phyloP scores from a whole-genome alignment of 352 stramenopile genomes.

The Phytophthora tentaculata region DNA sequence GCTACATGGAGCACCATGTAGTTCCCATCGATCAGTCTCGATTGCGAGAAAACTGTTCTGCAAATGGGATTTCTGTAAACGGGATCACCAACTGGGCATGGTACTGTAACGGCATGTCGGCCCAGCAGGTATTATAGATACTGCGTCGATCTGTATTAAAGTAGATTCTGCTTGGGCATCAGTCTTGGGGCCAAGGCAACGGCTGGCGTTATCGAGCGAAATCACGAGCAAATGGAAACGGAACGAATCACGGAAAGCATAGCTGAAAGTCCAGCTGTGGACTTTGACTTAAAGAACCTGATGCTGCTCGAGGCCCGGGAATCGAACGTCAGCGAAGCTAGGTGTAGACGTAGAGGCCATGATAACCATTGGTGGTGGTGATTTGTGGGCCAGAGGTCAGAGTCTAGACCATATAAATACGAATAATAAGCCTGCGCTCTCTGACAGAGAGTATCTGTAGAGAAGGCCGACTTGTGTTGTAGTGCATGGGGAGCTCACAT shows the following conservation, averaged over 20 bases:
- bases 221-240: background rate
- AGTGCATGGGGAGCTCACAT: background rate
- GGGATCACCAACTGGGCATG: background rate
- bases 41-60: too few species aligned
- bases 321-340: background rate
- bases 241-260: background rate
- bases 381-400: background rate
- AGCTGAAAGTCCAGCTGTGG: too few species aligned
- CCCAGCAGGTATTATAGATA: background rate
- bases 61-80: too few species aligned
- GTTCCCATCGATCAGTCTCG: too few species aligned
- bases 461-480: conserved; percentile 1
- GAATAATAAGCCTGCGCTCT: conserved; percentile 7
- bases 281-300: background rate
- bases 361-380: background rate
- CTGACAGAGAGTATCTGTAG: background rate
- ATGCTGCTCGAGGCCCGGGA: background rate
- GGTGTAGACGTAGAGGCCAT: background rate
- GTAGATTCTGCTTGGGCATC: background rate
- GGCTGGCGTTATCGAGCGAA: background rate
- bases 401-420: conserved; percentile 1
- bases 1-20: conserved; percentile 7
- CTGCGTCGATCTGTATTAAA: background rate
- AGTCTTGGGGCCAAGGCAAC: background rate
- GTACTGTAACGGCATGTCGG: background rate